phyloP scores from a whole-genome alignment of 805 yeast species.

The Isabelozyma rhagii region DNA sequence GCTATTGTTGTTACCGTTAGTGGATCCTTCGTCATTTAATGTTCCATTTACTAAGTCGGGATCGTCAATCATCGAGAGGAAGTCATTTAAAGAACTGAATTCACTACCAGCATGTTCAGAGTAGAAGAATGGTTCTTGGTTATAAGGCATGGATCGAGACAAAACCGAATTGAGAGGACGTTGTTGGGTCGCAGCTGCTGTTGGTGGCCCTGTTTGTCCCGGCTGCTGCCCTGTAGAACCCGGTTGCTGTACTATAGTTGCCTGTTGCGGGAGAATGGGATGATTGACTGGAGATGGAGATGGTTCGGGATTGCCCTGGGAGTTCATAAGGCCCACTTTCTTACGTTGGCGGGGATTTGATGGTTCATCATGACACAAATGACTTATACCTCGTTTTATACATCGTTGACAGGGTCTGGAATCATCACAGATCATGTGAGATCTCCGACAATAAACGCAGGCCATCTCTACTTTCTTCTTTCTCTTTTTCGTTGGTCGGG shows the following conservation, averaged over 20 bases:
- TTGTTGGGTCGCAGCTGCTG: slow-evolving; percentile 3
- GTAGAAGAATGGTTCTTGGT: slow-evolving; percentile 75
- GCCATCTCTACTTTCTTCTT: slow-evolving; percentile 62
- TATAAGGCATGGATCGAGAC: slow-evolving; percentile 40
- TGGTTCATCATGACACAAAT: slow-evolving; percentile 78
- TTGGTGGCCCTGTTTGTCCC: slow-evolving; percentile 1
- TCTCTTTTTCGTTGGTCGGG: slow-evolving; percentile 20
- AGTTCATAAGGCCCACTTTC: slow-evolving; percentile 15
- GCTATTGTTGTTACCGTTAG: slow-evolving; percentile 7
- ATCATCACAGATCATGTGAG: slow-evolving; percentile 92
- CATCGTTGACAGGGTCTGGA: slow-evolving; percentile 77
- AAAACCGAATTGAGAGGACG: slow-evolving; percentile 22
- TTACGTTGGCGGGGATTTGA: slow-evolving; percentile 40
- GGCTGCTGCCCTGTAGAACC: background rate
- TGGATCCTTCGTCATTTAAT: slow-evolving; percentile 18
- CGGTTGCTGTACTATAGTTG: background rate
- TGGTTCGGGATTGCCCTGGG: background rate
- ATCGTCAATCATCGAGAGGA: slow-evolving; percentile 85
- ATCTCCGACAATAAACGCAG: slow-evolving; percentile 87
- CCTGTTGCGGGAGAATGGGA: slow-evolving; percentile 1
- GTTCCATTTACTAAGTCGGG: slow-evolving; percentile 60
- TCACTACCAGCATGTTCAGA: slow-evolving; percentile 94
- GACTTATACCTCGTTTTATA: slow-evolving; percentile 82
- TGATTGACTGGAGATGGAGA: background rate
- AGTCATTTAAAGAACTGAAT: slow-evolving; percentile 85